phyloP scores from a whole-genome alignment of 495 filamentous ascomycete genomes.

The Pseudomonodictys pantanalensis region DNA sequence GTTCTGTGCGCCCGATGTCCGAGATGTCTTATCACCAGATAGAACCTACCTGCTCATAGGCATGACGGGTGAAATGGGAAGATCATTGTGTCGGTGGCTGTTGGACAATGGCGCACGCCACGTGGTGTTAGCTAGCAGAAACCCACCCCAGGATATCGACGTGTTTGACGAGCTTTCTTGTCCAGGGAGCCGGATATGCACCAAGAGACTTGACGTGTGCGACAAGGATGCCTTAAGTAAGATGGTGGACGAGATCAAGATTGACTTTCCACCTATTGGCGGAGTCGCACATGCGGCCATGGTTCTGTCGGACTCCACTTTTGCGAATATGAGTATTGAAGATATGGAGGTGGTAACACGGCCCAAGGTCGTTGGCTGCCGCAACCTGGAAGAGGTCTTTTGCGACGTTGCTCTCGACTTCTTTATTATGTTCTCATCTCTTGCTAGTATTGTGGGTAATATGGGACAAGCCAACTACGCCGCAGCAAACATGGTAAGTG shows the following conservation, averaged over 20 bases:
- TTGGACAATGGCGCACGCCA: slow-evolving; percentile 49
- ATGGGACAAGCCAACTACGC: slow-evolving; percentile 8
- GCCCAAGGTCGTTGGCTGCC: slow-evolving; percentile 20
- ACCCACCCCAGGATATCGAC: slow-evolving; percentile 45
- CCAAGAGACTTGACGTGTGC: neutral
- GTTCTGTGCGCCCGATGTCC: too few species aligned
- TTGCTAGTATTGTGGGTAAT: slow-evolving; percentile 2
- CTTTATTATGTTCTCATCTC: slow-evolving; percentile 23
- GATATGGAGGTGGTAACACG: neutral
- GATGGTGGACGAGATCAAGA: neutral
- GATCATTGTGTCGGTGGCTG: slow-evolving; percentile 57
- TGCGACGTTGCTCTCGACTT: slow-evolving; percentile 3
- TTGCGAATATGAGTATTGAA: slow-evolving; percentile 6
- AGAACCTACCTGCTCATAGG: slow-evolving; percentile 54
- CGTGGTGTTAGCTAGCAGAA: slow-evolving; percentile 57
- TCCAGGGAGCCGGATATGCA: neutral
- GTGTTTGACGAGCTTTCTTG: neutral
- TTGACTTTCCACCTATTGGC: neutral
- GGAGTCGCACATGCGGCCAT: slow-evolving; percentile 1
- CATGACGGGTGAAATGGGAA: slow-evolving; percentile 55
- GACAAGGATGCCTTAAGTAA: neutral
- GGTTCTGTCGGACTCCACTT: slow-evolving; percentile 3
- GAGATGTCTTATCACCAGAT: neutral
- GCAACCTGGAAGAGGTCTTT: slow-evolving; percentile 1
- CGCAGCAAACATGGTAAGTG: slow-evolving; percentile 19